Conservation (phyloP, 495 filamentous ascomycete species). For the Talaromyces trachyspermus region DNA sequence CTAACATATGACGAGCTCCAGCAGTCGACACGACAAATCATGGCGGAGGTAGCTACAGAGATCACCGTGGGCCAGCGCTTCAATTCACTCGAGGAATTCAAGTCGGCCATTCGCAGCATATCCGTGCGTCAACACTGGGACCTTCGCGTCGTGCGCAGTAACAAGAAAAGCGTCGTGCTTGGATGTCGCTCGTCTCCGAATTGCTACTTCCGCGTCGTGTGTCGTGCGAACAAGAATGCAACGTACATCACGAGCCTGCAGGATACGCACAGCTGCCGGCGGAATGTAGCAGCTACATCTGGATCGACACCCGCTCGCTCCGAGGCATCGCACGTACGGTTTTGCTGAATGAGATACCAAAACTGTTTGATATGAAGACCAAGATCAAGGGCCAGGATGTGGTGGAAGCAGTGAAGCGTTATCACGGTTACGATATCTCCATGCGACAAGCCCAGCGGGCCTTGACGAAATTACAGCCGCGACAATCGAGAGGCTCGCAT, state of each 20-base stretch:
- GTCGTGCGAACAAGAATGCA: slow-evolving; percentile 39
- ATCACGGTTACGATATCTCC: slow-evolving; percentile 41
- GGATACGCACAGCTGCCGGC: slow-evolving; percentile 36
- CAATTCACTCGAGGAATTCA: slow-evolving; percentile 37
- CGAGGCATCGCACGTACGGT: slow-evolving; percentile 42
- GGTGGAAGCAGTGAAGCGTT: slow-evolving; percentile 38
- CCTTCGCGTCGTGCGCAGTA: slow-evolving; percentile 38
- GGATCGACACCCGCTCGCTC: slow-evolving; percentile 34
- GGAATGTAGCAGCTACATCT: slow-evolving; percentile 26
- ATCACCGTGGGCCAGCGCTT: slow-evolving; percentile 40
- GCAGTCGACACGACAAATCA: too few species aligned
- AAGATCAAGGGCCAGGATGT: slow-evolving; percentile 35
- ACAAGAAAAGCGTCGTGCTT: slow-evolving; percentile 42
- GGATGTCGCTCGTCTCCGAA: slow-evolving; percentile 35
- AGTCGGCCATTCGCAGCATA: slow-evolving; percentile 35
- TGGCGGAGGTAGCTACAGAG: slow-evolving; percentile 40
- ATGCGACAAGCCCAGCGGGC: slow-evolving; percentile 40
- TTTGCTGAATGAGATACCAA: slow-evolving; percentile 40
- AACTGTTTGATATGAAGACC: slow-evolving; percentile 37
- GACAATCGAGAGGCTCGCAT: slow-evolving; percentile 8
- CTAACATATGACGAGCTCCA: too few species aligned
- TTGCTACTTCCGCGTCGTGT: slow-evolving; percentile 41
- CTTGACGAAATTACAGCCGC: slow-evolving; percentile 33
- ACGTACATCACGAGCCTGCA: slow-evolving; percentile 42
- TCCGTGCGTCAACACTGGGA: slow-evolving; percentile 43